Base-by-base conservation (phyloP, 768 basidiomycete species). In the Boletus reticuloceps region DNA sequence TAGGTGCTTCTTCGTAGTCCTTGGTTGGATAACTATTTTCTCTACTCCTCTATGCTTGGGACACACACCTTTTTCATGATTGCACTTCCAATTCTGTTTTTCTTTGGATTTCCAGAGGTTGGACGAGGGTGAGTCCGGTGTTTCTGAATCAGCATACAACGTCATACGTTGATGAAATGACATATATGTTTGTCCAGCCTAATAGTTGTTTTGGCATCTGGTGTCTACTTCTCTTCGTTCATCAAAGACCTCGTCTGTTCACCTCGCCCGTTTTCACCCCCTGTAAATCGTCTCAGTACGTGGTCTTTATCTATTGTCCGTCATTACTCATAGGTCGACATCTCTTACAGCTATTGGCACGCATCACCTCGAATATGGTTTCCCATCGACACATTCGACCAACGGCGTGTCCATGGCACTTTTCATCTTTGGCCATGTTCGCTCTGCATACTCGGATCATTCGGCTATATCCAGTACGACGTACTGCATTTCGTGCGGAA, bases 61-160 rank as follows among this genome's bases (percentile, higher is more conserved):
- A 92, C 91, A 1, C 93, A 94, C 63, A 93, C 89, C 0, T 98
- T 94, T 74, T 98, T 98, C 79, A 92, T 96, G 88, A 82, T 84
- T 32, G 80, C 89, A 56, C 75, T 99, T 7, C 96, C 96, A 0
- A 76, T 85, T 1, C 78, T 92, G 58, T 96, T 89, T 65, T 98
- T 94, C 78, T 97, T 96, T 65, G 95, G 95, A 0, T 80, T 84
- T 59, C 75, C 74, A 3, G 80, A 85, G 40, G 74, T 86, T 40
- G 93, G 88, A 13, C 71, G 84, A 64, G 92, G 86, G 92, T 93
- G 66, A 59, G 86, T 76, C 3, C 7, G 9, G 2, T 17, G 2
- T 44, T 38, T 32, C n/a, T n/a, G n/a, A n/a, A n/a, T n/a, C 2
- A 16, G 10, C 13, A 10, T 11, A 14, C 34, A 2, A 19, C 29